phyloP scores from a whole-genome alignment of 306 rosid species.

The Dryas alaskensis region DNA sequence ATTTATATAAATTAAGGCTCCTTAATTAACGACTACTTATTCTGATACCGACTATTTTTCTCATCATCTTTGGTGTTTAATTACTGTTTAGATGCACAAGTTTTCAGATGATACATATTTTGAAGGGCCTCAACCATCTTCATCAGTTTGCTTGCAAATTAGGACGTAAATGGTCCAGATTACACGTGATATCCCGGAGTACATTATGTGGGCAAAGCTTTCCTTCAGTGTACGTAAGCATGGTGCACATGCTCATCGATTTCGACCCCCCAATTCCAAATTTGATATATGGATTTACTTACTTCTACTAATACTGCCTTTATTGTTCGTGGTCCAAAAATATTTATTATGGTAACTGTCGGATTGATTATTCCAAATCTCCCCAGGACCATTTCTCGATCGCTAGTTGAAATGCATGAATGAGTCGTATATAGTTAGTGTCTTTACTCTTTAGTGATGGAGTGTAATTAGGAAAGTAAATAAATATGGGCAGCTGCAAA shows the following conservation, averaged over 20 bases:
- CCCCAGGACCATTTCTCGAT: constrained; percentile 54
- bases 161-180: constrained; percentile 57
- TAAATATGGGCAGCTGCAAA: no score
- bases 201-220: constrained; percentile 35
- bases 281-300: constrained; percentile 13
- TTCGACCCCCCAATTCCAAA: constrained; percentile 39
- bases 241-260: constrained; percentile 33
- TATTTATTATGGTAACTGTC: constrained; percentile 50
- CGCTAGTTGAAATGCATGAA: constrained; percentile 34
- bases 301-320: neutral
- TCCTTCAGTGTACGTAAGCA: constrained; percentile 28
- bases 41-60: constrained; percentile 34
- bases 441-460: no score
- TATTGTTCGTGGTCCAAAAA: constrained; percentile 47
- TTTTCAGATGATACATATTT: no score
- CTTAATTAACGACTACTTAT: constrained; percentile 23
- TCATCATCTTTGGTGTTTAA: neutral
- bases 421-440: neutral
- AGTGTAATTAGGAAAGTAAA: no score
- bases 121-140: no score
- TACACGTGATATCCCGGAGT: constrained; percentile 43
- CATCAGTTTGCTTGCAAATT: neutral
- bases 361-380: constrained; percentile 42
- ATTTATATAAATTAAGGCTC: constrained; percentile 27
- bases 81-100: neutral